A percentile compares a stretch with the other conserved stretches of the same genome.
These are phyloP conservation scores for Linnemannia hyalina DNA, from an alignment of 192 early-diverging fungal species.

Conservation along the genomic window DNA sequence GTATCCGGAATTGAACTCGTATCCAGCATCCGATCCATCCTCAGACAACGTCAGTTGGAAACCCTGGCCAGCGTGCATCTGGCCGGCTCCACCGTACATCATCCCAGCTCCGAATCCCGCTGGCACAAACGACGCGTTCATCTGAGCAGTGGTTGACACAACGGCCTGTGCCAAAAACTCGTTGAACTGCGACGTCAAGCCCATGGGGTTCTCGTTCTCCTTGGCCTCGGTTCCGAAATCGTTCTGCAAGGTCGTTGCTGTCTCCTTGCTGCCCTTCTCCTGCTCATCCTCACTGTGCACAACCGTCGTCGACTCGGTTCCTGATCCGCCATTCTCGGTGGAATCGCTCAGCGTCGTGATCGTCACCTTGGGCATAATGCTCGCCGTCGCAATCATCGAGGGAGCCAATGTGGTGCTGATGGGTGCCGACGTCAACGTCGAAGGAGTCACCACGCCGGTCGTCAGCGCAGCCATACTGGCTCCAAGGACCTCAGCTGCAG, in stretches of 20 bases:
- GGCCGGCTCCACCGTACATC: constrained; percentile 30
- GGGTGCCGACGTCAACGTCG: constrained; percentile 16
- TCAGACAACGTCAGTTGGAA: constrained; percentile 41
- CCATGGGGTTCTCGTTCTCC: constrained; percentile 40
- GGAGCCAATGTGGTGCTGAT: constrained; percentile 29
- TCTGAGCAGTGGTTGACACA: constrained; percentile 38
- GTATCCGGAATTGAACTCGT: constrained; percentile 46
- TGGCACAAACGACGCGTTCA: constrained; percentile 25
- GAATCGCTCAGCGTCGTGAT: constrained; percentile 51
- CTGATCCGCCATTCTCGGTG: constrained; percentile 18
- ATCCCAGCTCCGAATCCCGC: constrained; percentile 25
- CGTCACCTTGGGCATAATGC: constrained; percentile 52
- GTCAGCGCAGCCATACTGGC: constrained; percentile 10
- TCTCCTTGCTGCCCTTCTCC: constrained; percentile 17
- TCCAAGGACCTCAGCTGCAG: constrained; percentile 1
- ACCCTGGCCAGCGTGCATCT: constrained; percentile 12
- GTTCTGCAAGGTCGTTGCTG: not conserved
- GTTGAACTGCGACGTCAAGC: constrained; percentile 55
- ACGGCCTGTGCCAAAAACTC: constrained; percentile 53
- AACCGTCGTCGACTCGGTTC: constrained; percentile 40
- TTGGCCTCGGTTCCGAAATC: constrained; percentile 14
- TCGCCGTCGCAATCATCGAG: constrained; percentile 52
- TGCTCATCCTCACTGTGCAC: constrained; percentile 40
- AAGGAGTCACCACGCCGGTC: not conserved
- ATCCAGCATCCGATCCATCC: constrained; percentile 33